A percentile compares a stretch with the other conserved stretches of the same genome.
Evolutionary conservation across 176 grass and related monocot species (phyloP).

Genomic region (Aegilops speltoides): DNA sequence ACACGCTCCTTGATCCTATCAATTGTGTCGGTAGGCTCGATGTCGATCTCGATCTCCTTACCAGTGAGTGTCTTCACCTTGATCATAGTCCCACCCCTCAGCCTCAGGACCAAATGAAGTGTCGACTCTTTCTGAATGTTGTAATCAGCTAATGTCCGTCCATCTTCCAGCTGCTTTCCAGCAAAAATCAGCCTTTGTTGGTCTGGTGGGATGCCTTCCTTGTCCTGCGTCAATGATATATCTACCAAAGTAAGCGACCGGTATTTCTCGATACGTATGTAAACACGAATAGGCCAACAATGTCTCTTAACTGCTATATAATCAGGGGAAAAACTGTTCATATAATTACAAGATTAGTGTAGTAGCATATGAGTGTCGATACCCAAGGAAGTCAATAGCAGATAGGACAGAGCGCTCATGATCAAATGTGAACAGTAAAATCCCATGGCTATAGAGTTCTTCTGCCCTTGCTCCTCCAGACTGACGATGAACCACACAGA

Average conservation of each 20-base stretch:
- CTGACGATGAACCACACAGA: neutral
- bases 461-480: neutral
- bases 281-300: neutral
- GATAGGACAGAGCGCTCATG: neutral
- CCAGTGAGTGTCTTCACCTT: conserved; percentile 60
- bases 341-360: neutral
- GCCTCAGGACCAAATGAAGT: conserved; percentile 46
- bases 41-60: conserved; percentile 53
- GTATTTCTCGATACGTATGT: conserved; percentile 26
- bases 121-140: conserved; percentile 65
- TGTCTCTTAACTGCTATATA: neutral
- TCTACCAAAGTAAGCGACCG: neutral
- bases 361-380: no score
- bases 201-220: conserved; percentile 36
- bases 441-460: neutral
- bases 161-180: conserved; percentile 58
- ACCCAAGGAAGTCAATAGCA: no score
- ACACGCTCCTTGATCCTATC: conserved; percentile 51
- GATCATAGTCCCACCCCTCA: conserved; percentile 49
- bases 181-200: conserved; percentile 50
- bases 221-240: conserved; percentile 24
- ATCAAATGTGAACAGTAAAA: neutral
- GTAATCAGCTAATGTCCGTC: conserved; percentile 43
- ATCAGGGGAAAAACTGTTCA: neutral
- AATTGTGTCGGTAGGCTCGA: conserved; percentile 46